Percentiles rank a stretch among this genome's conserved stretches.
Conservation (phyloP, 805 yeast genomes). For the Saccharomycopsis malanga region DNA sequence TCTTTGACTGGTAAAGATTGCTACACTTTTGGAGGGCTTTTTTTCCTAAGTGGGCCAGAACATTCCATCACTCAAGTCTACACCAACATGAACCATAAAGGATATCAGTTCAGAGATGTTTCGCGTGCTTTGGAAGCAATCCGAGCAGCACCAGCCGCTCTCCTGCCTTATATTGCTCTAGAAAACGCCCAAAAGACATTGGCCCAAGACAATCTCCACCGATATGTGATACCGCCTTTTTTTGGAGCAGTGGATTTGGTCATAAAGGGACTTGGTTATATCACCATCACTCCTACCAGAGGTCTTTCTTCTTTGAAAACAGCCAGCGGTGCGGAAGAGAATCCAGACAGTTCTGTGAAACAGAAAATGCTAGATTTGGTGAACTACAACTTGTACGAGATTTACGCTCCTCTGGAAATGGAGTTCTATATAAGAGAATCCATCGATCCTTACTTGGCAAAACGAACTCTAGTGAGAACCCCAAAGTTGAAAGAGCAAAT, state of each 20-base stretch:
- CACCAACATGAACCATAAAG: constrained; percentile 37
- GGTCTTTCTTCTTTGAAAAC: constrained; percentile 12
- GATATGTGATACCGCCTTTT: constrained; percentile 64
- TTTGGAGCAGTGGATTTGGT: constrained; percentile 60
- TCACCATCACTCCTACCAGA: constrained; percentile 58
- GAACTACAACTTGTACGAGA: constrained; percentile 10
- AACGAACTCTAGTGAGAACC: background rate
- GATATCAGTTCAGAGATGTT: constrained; percentile 30
- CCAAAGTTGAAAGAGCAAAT: constrained; percentile 1
- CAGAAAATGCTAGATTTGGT: constrained; percentile 1
- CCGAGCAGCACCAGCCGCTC: constrained; percentile 26
- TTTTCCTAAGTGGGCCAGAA: constrained; percentile 49
- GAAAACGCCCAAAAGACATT: constrained; percentile 11
- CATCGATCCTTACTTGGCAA: constrained; percentile 14
- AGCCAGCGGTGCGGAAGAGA: constrained; percentile 24
- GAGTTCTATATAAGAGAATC: constrained; percentile 16
- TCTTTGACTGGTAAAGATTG: constrained; percentile 40
- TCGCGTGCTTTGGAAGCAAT: constrained; percentile 29
- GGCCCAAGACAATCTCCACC: constrained; percentile 22
- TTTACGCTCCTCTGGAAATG: constrained; percentile 17
- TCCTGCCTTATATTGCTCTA: constrained; percentile 22
- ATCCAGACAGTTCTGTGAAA: constrained; percentile 29
- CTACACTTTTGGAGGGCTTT: constrained; percentile 53
- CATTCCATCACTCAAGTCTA: constrained; percentile 42
- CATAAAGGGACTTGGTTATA: constrained; percentile 55